Evolutionary conservation across 2,329 filamentous ascomycete species (phyloP).

Genomic region (Colletotrichum acutatum): DNA sequence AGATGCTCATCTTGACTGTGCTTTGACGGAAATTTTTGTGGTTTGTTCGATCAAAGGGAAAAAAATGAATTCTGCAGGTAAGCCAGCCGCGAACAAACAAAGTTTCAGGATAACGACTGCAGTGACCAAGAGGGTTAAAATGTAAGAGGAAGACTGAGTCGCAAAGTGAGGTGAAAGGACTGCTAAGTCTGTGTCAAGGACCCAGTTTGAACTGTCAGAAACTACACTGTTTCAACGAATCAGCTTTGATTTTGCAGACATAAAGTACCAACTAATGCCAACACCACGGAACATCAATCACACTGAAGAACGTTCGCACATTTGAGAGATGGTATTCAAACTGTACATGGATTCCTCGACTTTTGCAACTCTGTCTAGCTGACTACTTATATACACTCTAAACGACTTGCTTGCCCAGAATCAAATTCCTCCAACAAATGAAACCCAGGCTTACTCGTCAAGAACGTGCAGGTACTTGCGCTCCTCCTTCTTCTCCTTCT

Average conservation of each 20-base stretch:
- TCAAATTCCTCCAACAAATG: slow-evolving; percentile 37
- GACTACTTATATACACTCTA: slow-evolving; percentile 44
- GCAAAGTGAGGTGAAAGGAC: slow-evolving; percentile 7
- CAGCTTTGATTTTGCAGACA: slow-evolving; percentile 10
- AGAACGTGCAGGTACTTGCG: slow-evolving; percentile 96
- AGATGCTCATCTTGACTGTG: slow-evolving; percentile 5
- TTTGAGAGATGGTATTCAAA: background rate
- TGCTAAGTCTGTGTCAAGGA: background rate
- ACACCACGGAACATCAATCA: background rate
- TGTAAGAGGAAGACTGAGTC: background rate
- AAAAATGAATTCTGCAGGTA: no score
- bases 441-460: slow-evolving; percentile 66
- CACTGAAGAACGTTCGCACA: background rate
- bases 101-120: background rate
- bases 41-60: no score
- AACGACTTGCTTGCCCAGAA: slow-evolving; percentile 30
- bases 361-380: slow-evolving; percentile 41
- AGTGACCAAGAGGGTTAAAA: background rate
- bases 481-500: slow-evolving; percentile 93
- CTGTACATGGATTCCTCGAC: slow-evolving; percentile 32
- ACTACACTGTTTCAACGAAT: slow-evolving; percentile 15
- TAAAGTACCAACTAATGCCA: background rate
- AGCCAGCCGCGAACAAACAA: background rate
- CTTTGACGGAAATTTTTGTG: no score
- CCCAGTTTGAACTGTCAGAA: slow-evolving; percentile 17